Evolutionary conservation across 371 early-diverging fungal species (phyloP), one percentile per base, ranked within the genome.

Genomic region (Mucor racemosus): DNA sequence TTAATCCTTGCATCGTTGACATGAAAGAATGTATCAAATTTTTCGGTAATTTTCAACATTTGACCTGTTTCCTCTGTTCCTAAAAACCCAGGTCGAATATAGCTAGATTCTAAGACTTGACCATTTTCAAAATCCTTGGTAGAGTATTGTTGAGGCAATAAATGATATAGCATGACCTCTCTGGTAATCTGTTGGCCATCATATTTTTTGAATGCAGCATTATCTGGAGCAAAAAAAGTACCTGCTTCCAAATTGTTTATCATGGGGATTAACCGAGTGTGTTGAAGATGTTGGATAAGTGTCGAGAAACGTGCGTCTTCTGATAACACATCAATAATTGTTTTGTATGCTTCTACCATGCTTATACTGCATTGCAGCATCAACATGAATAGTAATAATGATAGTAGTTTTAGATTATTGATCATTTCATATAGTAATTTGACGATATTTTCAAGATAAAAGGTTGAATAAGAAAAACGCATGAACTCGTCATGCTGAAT

Each of bases 151-250:
- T 62, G 46, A 0, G 77, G 72, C 6, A 86, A 55, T 39, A 86
- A 64, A 54, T 84, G 86, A 58, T 84, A 86, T 14, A 82, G 67
- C 11, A 86, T 61, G 0, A 68, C 64, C 0, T 75, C 77, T 40
- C 41, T 62, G 15, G 81, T 77, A 4, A 84, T 66, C 4, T 34
- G 21, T 0, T 53, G 56, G 3, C 64, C 65, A 19, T 64, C 58
- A 65, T 72, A 76, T 34, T 65, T 62, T 7, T 60, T 39, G 57
- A 86, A 86, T 26, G 86, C 86, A 2, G 67, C 71, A 48, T 86
- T 83, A 60, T 81, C 81, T 17, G 84, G 86, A 5, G 86, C 86
- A 70, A 86, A 81, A 59, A 86, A 75, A 26, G 86, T 86, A n/a
- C 79, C 83, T 21, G 72, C 61, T 41, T 77, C 69, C 34, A 83